These are phyloP conservation scores for Nigrospora sphaerica DNA, from an alignment of 2,329 filamentous ascomycete genomes.

Conservation along the genomic window DNA sequence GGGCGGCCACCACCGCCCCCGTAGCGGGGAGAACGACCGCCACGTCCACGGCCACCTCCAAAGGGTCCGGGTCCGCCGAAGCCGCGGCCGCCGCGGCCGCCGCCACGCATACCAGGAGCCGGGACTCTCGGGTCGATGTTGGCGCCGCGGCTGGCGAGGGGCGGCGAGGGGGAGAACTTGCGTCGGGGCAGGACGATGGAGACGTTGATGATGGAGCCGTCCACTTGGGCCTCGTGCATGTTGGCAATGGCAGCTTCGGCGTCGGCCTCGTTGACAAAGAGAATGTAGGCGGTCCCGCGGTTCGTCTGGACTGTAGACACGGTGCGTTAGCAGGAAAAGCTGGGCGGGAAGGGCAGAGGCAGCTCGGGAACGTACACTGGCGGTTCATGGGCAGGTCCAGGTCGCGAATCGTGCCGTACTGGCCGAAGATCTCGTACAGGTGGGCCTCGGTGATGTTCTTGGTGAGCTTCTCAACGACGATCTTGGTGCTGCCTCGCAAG, in stretches of 20 bases:
- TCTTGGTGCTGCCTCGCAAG: constrained; percentile 51
- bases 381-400: constrained; percentile 87
- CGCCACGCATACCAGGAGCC: constrained; percentile 20
- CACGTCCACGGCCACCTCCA: constrained; percentile 24
- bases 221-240: constrained; percentile 96
- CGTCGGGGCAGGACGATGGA: constrained; percentile 81
- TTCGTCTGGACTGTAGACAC: constrained; percentile 66
- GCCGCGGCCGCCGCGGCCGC: constrained; percentile 10
- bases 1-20: constrained; percentile 28
- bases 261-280: constrained; percentile 5
- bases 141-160: constrained; percentile 57
- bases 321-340: background rate
- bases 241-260: constrained; percentile 68
- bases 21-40: constrained; percentile 7
- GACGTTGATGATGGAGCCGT: constrained; percentile 76
- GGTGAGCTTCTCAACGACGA: constrained; percentile 91
- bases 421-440: constrained; percentile 83
- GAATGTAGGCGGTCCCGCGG: constrained; percentile 51
- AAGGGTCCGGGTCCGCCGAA: constrained; percentile 24
- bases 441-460: constrained; percentile 91
- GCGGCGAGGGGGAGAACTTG: constrained; percentile 75
- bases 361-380: constrained; percentile 52
- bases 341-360: background rate
- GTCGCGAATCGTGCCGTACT: constrained; percentile 78
- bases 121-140: constrained; percentile 50